Evolutionary conservation across 139 green algal species (phyloP), one percentile per base, ranked within the genome.

Genomic region (Chlorella sp.): DNA sequence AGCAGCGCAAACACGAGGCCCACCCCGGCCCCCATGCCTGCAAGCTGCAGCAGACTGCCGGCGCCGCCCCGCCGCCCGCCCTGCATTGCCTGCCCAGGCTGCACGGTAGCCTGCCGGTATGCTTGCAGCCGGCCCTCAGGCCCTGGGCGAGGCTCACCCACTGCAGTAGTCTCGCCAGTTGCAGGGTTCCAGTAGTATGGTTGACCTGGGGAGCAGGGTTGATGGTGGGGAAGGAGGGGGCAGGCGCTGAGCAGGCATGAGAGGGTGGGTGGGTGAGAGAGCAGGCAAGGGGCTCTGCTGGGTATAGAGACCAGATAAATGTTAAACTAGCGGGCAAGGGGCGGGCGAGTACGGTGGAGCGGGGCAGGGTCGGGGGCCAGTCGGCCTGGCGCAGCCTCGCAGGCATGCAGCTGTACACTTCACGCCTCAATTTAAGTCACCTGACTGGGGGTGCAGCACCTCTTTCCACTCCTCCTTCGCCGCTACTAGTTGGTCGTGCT

Each of bases 1-100:
- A 85, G 77, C 48, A 78, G 73, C 42, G 68, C 89, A 91, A 92
- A 79, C 77, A 93, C 64, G 34, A 95, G 36, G 15, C 86, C 90
- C 14, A 91, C 81, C 16, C 88, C 86, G 21, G 87, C 81, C 0
- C 89, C 90, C 60, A 92, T 88, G n/a, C 87, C 86, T 79, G 48
- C 68, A 28, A 87, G 83, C 37, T 77, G 84, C 26, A 61, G 68
- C 64, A 95, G 89, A 12, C 61, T 48, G 75, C 37, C 53, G 2
- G 39, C 53, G 71, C 71, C 71, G 36, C 32, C 32, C 71, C 71
- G 71, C 71, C 71, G 71, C 71, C 71, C 7, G 57, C 57, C 26
- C 21, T 40, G 26, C 34, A 22, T 5, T 16, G n/a, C 42, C n/a
- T 61, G 71, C 75, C 42, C 48, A 1, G 69, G 71, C 85, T 89